Percentiles rank a stretch among this genome's conserved stretches.
Evolutionary conservation across 495 filamentous ascomycete genomes (phyloP).

Genomic region (Penicillium canariense): DNA sequence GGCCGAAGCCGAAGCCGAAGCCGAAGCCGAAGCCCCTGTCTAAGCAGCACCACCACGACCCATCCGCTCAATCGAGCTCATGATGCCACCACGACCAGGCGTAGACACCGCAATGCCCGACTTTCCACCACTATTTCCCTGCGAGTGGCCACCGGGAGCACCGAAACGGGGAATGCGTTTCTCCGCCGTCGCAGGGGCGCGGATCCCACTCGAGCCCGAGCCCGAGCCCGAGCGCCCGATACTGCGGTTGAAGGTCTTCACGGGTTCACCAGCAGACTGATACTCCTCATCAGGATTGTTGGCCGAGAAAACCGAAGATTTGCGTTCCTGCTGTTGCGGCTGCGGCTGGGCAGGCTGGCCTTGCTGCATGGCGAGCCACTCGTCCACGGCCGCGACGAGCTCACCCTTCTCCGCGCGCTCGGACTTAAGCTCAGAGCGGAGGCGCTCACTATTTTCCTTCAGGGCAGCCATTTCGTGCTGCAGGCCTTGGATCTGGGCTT

Average conservation of each 20-base stretch:
- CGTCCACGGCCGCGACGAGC: slow-evolving; percentile 86
- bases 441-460: slow-evolving; percentile 60
- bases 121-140: slow-evolving; percentile 40
- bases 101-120: slow-evolving; percentile 46
- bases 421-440: slow-evolving; percentile 61
- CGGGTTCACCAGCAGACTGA: slow-evolving; percentile 15
- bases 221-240: slow-evolving; percentile 24
- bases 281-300: slow-evolving; percentile 14
- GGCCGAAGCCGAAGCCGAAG: not conserved
- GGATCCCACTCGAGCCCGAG: slow-evolving; percentile 24
- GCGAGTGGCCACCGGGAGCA: slow-evolving; percentile 31
- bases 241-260: slow-evolving; percentile 27
- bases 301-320: slow-evolving; percentile 22
- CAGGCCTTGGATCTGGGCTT: slow-evolving; percentile 67
- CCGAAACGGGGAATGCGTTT: slow-evolving; percentile 36
- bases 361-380: slow-evolving; percentile 68
- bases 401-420: slow-evolving; percentile 93
- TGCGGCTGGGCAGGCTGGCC: slow-evolving; percentile 22
- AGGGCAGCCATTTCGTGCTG: slow-evolving; percentile 64
- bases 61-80: slow-evolving; percentile 73
- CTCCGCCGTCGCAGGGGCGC: slow-evolving; percentile 35
- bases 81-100: slow-evolving; percentile 57
- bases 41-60: slow-evolving; percentile 40
- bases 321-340: slow-evolving; percentile 7
- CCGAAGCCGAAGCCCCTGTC: not conserved